Percentiles rank a stretch among this genome's conserved stretches.
phyloP scores from a whole-genome alignment of 305 asterid species.

The Fraxinus angustifolia region DNA sequence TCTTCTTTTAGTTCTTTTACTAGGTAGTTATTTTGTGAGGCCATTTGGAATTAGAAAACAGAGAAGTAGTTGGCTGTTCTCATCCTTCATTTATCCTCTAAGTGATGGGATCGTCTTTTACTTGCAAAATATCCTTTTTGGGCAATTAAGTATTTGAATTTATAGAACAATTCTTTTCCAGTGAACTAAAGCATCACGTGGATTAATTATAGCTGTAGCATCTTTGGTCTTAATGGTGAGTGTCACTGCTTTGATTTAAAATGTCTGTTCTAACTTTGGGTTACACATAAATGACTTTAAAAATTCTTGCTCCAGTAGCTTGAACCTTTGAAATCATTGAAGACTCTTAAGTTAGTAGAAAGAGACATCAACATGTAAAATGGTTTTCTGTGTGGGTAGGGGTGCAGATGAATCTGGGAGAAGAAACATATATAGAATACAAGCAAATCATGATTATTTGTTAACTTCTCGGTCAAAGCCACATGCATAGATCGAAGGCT shows the following conservation, averaged over 20 bases:
- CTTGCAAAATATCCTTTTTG: background rate
- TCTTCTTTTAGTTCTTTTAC: slow-evolving; percentile 20
- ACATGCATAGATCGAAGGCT: background rate
- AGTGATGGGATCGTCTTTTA: slow-evolving; percentile 12
- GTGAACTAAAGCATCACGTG: background rate
- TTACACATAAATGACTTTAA: background rate
- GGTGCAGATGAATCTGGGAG: background rate
- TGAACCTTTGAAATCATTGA: background rate
- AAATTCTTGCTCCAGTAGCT: background rate
- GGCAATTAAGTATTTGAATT: background rate
- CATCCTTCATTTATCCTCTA: slow-evolving; percentile 5
- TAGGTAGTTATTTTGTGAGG: slow-evolving; percentile 13
- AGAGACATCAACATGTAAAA: background rate
- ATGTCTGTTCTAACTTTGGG: background rate
- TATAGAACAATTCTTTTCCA: background rate
- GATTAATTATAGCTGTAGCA: background rate
- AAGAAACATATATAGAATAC: background rate
- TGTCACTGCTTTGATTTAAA: background rate
- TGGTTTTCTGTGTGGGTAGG: background rate
- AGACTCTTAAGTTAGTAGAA: background rate
- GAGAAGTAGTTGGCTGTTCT: background rate
- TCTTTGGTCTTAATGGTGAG: background rate
- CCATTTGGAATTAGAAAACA: background rate
- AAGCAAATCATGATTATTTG: background rate
- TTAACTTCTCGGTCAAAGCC: background rate